Conservation (phyloP, 352 stramenopile species). For the Phytophthora constricta region DNA sequence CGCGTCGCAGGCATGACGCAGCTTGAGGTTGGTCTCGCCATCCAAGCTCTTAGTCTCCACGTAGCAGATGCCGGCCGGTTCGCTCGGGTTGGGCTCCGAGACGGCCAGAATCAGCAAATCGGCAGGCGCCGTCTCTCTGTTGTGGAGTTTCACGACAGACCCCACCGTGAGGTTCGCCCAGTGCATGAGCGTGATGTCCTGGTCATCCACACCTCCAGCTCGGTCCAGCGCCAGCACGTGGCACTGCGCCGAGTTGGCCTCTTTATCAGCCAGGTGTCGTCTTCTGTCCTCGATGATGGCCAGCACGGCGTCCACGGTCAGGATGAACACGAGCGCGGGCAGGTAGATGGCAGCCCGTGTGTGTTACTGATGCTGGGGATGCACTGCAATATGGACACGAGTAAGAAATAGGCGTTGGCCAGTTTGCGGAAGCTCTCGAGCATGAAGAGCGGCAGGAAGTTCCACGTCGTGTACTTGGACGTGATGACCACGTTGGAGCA, state of each 20-base stretch:
- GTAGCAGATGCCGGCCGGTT: constrained; percentile 82
- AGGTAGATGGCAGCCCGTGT: constrained; percentile 72
- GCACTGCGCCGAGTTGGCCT: constrained; percentile 81
- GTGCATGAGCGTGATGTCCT: constrained; percentile 56
- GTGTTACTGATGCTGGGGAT: constrained; percentile 89
- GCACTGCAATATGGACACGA: constrained; percentile 87
- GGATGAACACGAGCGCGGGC: constrained; percentile 87
- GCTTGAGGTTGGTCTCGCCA: constrained; percentile 92
- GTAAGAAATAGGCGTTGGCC: constrained; percentile 94
- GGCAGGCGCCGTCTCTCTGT: constrained; percentile 80
- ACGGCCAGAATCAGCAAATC: constrained; percentile 88
- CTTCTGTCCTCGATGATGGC: constrained; percentile 86
- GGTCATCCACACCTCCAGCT: constrained; percentile 38
- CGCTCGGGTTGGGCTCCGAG: constrained; percentile 63
- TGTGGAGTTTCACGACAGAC: constrained; percentile 80
- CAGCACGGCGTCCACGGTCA: constrained; percentile 88
- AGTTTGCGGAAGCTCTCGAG: constrained; percentile 87
- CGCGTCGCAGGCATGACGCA: constrained; percentile 71
- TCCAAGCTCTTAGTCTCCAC: constrained; percentile 91
- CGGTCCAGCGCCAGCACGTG: constrained; percentile 51
- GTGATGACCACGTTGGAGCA: constrained; percentile 91
- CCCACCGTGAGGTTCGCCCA: constrained; percentile 86
- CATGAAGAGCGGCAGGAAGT: constrained; percentile 91
- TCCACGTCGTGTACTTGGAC: constrained; percentile 91
- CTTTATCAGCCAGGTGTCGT: constrained; percentile 78